Evolutionary conservation across 129 eudicot species (phyloP).

Genomic region (Logfia minima): DNA sequence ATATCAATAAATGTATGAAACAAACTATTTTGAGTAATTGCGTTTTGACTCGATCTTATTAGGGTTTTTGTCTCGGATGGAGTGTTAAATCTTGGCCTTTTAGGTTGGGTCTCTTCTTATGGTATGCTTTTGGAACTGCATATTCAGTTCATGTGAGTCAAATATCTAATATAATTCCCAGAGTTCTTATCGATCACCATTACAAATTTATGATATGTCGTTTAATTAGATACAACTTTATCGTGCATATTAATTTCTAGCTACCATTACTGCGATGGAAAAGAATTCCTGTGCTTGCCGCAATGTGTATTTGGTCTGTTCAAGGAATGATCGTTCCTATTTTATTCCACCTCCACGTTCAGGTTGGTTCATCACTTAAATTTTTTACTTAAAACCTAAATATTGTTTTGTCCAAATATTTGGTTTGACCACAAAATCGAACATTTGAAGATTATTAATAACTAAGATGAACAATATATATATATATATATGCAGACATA

Average conservation of each 20-base stretch:
- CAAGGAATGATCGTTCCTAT: constrained; percentile 39
- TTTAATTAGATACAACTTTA: not conserved
- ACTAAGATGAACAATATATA: no score
- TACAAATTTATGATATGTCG: no score
- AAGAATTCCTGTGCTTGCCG: constrained; percentile 35
- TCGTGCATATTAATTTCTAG: constrained; percentile 5
- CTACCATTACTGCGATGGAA: constrained; percentile 38
- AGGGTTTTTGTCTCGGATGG: constrained; percentile 39
- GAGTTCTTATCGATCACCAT: no score
- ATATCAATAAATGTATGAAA: no score
- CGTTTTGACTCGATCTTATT: not conserved
- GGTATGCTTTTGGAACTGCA: constrained; percentile 6
- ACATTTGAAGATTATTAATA: not conserved
- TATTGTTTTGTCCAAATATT: not conserved
- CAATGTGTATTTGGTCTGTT: constrained; percentile 37
- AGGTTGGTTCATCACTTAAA: constrained; percentile 4
- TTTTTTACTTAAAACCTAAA: not conserved
- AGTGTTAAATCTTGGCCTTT: constrained; percentile 32
- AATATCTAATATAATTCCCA: not conserved
- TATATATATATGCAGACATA: not conserved
- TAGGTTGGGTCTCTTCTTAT: no score
- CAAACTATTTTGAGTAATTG: no score
- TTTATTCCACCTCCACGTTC: constrained; percentile 35
- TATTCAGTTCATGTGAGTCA: constrained; percentile 11
- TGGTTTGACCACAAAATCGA: not conserved